Base-by-base conservation (phyloP, 352 stramenopile species). In the Globisporangium rhizosaccharum region DNA sequence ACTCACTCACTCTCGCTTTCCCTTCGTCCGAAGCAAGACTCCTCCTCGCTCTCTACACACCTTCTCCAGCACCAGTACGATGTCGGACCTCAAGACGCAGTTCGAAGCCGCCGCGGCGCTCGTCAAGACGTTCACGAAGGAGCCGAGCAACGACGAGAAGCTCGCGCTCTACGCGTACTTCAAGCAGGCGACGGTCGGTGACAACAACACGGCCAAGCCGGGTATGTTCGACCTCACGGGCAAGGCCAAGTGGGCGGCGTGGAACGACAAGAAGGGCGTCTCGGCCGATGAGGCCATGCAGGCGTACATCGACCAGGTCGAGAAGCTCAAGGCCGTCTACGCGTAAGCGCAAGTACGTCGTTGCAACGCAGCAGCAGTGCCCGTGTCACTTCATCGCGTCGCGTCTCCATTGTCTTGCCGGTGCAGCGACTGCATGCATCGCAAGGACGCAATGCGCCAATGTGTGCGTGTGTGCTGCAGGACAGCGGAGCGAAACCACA, bases 241-340 rank as follows among this genome's bases (percentile, higher is more conserved):
- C 65, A 93, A 94, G 72, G 83, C 83, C 68, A 96, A 96, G 81
- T 96, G 85, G 85, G 77, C 87, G 54, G 88, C 88, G 47, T 96
- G 88, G 88, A 80, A 70, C 28, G 77, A 83, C 8, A 89, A 91
- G 71, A 95, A 96, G 74, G 86, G 78, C 30, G 14, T 90, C 61
- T 90, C 82, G 60, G 71, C 80, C 55, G 83, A 94, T 57, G 84
- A 94, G 54, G 88, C 88, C 67, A 94, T 90, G 86, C 70, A 85
- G 65, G 79, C 77, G 67, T 96, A 96, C 82, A 90, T 96, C 57
- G 70, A 79, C 41, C 80, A 92, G 66, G 80, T 95, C 67, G 74
- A 85, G 66, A 88, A 87, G 66, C 83, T 85, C 68, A 87, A 93
- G 83, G 79, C 75, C 44, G 61, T 82, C 36, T 94, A 94, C 81